Base-by-base conservation (phyloP, 2,329 filamentous ascomycete genomes). In the Botrytis hyacinthi region DNA sequence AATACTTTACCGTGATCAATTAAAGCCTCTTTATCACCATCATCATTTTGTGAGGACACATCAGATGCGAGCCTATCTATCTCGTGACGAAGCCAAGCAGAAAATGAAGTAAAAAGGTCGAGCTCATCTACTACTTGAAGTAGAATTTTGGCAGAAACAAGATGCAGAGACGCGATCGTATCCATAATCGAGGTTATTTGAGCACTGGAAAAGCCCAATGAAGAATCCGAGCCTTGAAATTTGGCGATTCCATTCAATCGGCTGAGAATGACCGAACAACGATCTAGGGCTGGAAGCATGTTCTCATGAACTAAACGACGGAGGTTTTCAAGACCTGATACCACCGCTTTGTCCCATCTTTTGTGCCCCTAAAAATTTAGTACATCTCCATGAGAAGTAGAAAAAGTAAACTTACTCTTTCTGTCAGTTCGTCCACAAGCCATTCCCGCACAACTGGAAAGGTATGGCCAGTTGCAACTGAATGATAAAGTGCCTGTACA, bases 301-400 rank as follows among this genome's bases (percentile, higher is more conserved):
- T 97, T 95, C 80, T 97, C 92, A 79, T 97, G 95, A 0, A 94
- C 86, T 20, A 98, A 86, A 70, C 89, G 88, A 68, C 94, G 89
- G 16, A 98, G 86, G 71, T 90, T 91, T 74, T 93, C 90, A 32
- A 98, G 91, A 1, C 94, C 93, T 6, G 90, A 89, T 2, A 89
- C 87, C 3, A 97, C 92, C 9, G 93, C 91, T 79, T 95, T 97
- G 76, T 98, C 95, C 96, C 96, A 99, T 67, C 96, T 87, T 82
- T 97, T 98, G 78, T 97, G 93, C 0, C 94, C 94, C 92, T 96
- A 29, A 1, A 32, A 44, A 73, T 76, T 79, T 66, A 78, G 73
- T 44, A 42, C 72, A 67, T 63, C 67, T 61, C 59, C 68, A 16
- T 35, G 32, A 61, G 54, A 37, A 32, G 48, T 35, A 62, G 18